Percentiles rank a stretch among this genome's conserved stretches.
phyloP scores from a whole-genome alignment of 2,329 filamentous ascomycete species.

The Fusarium bactridioides region DNA sequence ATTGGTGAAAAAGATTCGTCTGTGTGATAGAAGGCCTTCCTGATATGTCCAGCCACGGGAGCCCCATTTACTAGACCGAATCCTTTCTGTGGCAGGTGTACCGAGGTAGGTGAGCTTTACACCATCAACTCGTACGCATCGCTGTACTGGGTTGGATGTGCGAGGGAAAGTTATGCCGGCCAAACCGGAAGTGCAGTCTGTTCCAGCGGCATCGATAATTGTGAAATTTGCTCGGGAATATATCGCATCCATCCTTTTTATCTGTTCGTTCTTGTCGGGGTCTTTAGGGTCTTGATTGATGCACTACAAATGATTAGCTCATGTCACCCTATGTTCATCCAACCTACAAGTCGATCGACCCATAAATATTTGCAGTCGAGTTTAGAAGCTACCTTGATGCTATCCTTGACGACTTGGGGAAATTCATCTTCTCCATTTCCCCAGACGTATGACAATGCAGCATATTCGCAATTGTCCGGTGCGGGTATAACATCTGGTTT shows the following conservation, averaged over 20 bases:
- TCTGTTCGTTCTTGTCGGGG: no score
- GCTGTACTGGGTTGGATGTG: no score
- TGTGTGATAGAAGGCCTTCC: neutral
- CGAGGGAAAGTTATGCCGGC: no score
- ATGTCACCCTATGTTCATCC: neutral
- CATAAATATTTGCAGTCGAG: neutral
- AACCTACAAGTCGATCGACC: neutral
- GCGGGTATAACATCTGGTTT: fast-evolving
- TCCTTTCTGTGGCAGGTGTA: neutral
- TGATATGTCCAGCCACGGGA: neutral
- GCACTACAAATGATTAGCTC: neutral
- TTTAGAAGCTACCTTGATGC: neutral
- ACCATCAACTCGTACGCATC: neutral
- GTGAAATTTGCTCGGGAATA: no score
- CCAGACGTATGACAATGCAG: neutral
- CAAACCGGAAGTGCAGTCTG: no score
- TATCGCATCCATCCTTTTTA: no score
- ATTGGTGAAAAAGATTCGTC: neutral
- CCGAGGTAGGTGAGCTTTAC: neutral
- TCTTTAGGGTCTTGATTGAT: neutral
- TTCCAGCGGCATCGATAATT: no score
- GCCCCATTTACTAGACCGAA: neutral
- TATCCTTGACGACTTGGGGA: neutral
- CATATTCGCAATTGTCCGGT: neutral
- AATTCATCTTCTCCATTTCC: neutral